Base-by-base conservation (phyloP, 345 rosid genomes). In the Corchorus capsularis region DNA sequence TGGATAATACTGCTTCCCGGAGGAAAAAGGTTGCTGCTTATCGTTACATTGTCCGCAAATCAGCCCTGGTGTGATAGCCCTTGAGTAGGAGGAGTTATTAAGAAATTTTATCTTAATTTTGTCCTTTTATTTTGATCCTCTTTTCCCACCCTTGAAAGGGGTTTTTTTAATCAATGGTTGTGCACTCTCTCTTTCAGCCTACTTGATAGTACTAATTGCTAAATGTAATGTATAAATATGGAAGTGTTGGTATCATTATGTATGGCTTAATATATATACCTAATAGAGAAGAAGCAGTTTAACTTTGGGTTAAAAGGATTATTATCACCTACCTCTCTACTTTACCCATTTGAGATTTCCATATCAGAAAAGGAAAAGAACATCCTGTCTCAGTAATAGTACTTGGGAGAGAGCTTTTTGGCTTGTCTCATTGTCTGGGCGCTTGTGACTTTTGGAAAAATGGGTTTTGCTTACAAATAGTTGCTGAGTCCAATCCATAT, bases 11-110 rank as follows among this genome's bases (percentile, higher is more conserved):
- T 7, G 54, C 81, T 65, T 93, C 99, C 10, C 57, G 97, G 77
- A 83, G 89, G 60, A 96, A 87, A 75, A 96, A 92, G 84, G 97
- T 96, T 0, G 99, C 98, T 1, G 98, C 99, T 0, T 96, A 93
- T 66, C 95, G 98, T 10, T 96, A 96, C 85, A 35, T 89, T 39
- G 99, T 96, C 62, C 88, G 91, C 60, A 93, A 92, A 89, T 85
- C 95, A 35, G 3, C 84, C 46, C 49, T 78, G 5, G 84, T 74
- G 63, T 87, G 63, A 77, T 27, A 27, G 27, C 27, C 27, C 6
- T 54, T 20, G 12, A 22, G 19, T 20, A 59, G 47, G 34, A 59
- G 47, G 34, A 52, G 78, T 71, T 86, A 54, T 71, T 73, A 14
- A 46, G 69, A 70, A 41, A 61, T 63, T 32, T 32, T n/a, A 47